Base-by-base conservation (phyloP, 208 protist species). In the Trypanosoma grayi region DNA sequence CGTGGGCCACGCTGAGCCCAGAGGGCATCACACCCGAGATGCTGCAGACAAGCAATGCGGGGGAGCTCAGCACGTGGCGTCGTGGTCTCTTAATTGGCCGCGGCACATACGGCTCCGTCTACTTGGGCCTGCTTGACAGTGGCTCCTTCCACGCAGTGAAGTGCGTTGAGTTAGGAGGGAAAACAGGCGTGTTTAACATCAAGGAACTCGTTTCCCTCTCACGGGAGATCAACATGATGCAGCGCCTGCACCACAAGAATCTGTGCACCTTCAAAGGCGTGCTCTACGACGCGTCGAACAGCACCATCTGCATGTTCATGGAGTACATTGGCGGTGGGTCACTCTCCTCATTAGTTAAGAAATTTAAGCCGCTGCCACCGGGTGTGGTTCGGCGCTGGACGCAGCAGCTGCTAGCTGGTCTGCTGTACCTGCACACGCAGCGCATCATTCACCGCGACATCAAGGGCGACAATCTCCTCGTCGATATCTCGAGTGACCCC, bases 211-310 rank as follows among this genome's bases (percentile, higher is more conserved):
- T 90, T 4, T 89, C 81, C 2, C 63, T 97, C 2, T 89, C 90
- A 13, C 85, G 92, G 6, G 92, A 98, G 66, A 94, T 98, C 48
- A 89, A 83, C 63, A 82, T 97, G 63, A 95, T 98, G 90, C 82
- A 86, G 61, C 81, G 75, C 6, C 77, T 98, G 20, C 66, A 69
- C 0, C 94, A 98, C 76, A 78, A 70, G 27, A 97, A 97, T 72
- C 75, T 98, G 40, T 97, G 96, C 52, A 81, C 70, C 30, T 98
- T 97, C 73, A 84, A 88, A 34, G 94, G 94, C 14, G 82, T 90
- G 36, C 68, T 63, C 60, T 94, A 80, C 60, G 85, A 94, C 46
- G 22, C 71, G 0, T 52, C 75, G 22, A 76, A 66, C 36, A 70
- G 61, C 25, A 73, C 63, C 36, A 83, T 97, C 22, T 92, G 87